phyloP scores from a whole-genome alignment of 2,329 filamentous ascomycete genomes.

The Xylariaceae sp. region DNA sequence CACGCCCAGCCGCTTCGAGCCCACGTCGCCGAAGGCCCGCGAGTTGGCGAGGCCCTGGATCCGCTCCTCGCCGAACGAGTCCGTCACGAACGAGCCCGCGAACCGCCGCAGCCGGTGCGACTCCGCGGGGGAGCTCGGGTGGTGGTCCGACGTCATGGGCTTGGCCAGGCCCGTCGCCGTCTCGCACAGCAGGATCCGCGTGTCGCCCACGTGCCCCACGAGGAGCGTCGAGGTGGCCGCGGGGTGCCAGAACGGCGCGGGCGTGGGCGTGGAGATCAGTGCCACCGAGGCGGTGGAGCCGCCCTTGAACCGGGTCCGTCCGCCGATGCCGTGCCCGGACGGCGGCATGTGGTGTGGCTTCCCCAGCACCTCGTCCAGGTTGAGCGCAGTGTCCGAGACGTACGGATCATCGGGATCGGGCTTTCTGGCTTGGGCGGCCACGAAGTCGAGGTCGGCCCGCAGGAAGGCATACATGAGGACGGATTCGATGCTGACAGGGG shows the following conservation, averaged over 20 bases:
- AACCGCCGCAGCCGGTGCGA: slow-evolving; percentile 77
- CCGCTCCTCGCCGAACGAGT: slow-evolving; percentile 95
- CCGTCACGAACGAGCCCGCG: slow-evolving; percentile 76
- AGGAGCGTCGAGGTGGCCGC: slow-evolving; percentile 74
- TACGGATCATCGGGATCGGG: slow-evolving; percentile 64
- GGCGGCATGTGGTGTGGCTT: slow-evolving; percentile 44
- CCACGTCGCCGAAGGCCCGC: slow-evolving; percentile 87
- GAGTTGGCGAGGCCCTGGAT: slow-evolving; percentile 92
- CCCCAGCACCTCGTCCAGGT: slow-evolving; percentile 77
- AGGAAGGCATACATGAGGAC: slow-evolving; percentile 89
- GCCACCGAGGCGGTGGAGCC: slow-evolving; percentile 88
- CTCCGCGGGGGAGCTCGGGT: slow-evolving; percentile 81
- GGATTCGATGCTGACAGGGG: slow-evolving; percentile 59
- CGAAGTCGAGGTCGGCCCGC: slow-evolving; percentile 88
- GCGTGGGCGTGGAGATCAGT: slow-evolving; percentile 84
- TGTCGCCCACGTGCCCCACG: slow-evolving; percentile 89
- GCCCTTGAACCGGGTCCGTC: slow-evolving; percentile 74
- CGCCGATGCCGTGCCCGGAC: slow-evolving; percentile 60
- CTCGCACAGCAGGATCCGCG: slow-evolving; percentile 80
- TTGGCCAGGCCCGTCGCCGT: slow-evolving; percentile 73
- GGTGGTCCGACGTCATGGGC: slow-evolving; percentile 84
- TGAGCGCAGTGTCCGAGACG: slow-evolving; percentile 68
- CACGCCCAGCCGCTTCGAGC: slow-evolving; percentile 85
- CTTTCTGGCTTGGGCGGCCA: slow-evolving; percentile 80
- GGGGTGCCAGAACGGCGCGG: slow-evolving; percentile 93